These are phyloP conservation scores for Fonsecaea multimorphosa DNA, from an alignment of 2,329 filamentous ascomycete genomes.

Conservation along the genomic window DNA sequence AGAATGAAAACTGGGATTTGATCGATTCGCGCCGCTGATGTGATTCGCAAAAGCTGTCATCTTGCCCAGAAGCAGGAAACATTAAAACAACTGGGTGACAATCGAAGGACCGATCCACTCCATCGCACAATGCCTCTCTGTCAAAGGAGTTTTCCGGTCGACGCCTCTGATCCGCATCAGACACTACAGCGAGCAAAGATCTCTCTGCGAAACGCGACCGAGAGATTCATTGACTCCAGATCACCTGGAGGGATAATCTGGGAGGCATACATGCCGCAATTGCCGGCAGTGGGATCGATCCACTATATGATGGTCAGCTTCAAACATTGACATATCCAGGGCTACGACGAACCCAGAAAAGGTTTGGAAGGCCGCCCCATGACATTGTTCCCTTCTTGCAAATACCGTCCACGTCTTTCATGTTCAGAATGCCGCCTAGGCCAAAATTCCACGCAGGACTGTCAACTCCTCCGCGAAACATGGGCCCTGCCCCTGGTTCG, in stretches of 20 bases:
- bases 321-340: not conserved
- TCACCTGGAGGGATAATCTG: slow-evolving; percentile 40
- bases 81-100: not conserved
- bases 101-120: not conserved
- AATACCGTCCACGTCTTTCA: slow-evolving; percentile 29
- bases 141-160: not conserved
- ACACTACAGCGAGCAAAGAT: slow-evolving; percentile 12
- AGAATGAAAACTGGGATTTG: not conserved
- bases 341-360: slow-evolving; percentile 34
- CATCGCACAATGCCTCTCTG: not conserved
- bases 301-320: slow-evolving; percentile 31
- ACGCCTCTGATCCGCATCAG: not conserved
- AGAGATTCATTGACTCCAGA: slow-evolving; percentile 26
- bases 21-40: not conserved
- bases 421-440: slow-evolving; percentile 30
- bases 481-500: slow-evolving; percentile 2
- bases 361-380: slow-evolving; percentile 40
- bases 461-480: slow-evolving; percentile 25
- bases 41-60: not conserved
- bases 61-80: not conserved
- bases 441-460: slow-evolving; percentile 29
- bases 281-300: slow-evolving; percentile 37
- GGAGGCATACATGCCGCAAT: slow-evolving; percentile 36
- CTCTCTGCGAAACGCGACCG: slow-evolving; percentile 31
- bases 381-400: slow-evolving; percentile 34